Conservation (phyloP, 2,329 filamentous ascomycete genomes). For the Venturiaceae sp. region DNA sequence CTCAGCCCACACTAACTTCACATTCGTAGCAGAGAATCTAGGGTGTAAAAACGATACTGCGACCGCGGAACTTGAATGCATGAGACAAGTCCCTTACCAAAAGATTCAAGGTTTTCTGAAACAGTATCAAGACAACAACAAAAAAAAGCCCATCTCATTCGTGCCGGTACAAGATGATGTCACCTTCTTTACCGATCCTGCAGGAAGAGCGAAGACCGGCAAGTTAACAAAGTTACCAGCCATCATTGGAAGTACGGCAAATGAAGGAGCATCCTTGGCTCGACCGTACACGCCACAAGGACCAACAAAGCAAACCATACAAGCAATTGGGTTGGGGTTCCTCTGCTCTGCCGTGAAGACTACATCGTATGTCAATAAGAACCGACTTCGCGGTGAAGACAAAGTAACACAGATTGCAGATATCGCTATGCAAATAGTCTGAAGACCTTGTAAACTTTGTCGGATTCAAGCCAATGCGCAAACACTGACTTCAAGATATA, state of each 20-base stretch:
- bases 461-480: no score
- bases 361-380: constrained; percentile 12
- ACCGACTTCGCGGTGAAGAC: no score
- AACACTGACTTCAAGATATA: no score
- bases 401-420: background rate
- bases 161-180: constrained; percentile 19
- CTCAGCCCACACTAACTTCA: constrained; percentile 24
- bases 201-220: background rate
- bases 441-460: no score
- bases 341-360: constrained; percentile 23
- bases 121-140: constrained; percentile 13
- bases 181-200: constrained; percentile 25
- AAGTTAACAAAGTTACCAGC: constrained; percentile 15
- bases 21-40: constrained; percentile 24
- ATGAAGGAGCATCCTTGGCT: constrained; percentile 25
- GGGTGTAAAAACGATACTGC: constrained; percentile 19
- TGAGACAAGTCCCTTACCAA: constrained; percentile 20
- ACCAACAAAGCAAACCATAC: constrained; percentile 14
- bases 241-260: constrained; percentile 24
- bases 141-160: constrained; percentile 12
- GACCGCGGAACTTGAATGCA: constrained; percentile 24
- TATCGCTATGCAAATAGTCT: background rate
- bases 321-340: constrained; percentile 14
- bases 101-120: constrained; percentile 24
- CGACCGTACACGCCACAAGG: constrained; percentile 21